Percentiles rank a stretch among this genome's conserved stretches.
Conservation (phyloP, 164 flowering plant species). For the Brasenia schreberi region DNA sequence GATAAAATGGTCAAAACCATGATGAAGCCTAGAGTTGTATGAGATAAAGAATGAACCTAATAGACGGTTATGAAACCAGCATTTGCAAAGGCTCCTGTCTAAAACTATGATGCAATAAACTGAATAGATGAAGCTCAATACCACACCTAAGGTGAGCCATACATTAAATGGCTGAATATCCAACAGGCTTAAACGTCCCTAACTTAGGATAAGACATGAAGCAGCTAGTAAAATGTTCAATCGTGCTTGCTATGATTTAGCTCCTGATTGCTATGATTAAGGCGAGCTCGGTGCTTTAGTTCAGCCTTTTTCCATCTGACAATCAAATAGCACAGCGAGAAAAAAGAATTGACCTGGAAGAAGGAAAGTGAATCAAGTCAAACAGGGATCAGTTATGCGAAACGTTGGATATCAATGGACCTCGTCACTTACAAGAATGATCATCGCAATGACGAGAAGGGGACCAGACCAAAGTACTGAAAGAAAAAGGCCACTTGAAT, state of each 20-base stretch:
- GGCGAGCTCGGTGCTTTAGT: conserved; percentile 72
- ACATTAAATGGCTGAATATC: no score
- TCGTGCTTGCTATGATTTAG: conserved; percentile 49
- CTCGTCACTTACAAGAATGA: conserved; percentile 59
- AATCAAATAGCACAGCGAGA: conserved; percentile 54
- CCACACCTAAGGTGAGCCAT: no score
- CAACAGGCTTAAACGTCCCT: no score
- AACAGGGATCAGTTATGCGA: neutral
- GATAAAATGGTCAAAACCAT: no score
- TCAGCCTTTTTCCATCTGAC: conserved; percentile 88
- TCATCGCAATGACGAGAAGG: conserved; percentile 53
- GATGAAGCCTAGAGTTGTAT: no score
- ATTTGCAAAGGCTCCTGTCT: no score
- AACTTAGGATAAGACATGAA: no score
- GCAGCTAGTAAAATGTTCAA: conserved; percentile 7
- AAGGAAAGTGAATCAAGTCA: conserved; percentile 2
- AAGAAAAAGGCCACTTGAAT: conserved; percentile 60
- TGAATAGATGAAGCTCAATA: no score
- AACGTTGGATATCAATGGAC: neutral
- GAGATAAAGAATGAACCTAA: no score
- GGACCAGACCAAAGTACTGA: conserved; percentile 97
- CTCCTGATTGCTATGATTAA: conserved; percentile 47
- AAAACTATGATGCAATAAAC: no score
- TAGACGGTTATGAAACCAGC: no score
- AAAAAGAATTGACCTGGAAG: conserved; percentile 67